phyloP scores from a whole-genome alignment of 805 yeast genomes.

The Pachysolen tannophilus region DNA sequence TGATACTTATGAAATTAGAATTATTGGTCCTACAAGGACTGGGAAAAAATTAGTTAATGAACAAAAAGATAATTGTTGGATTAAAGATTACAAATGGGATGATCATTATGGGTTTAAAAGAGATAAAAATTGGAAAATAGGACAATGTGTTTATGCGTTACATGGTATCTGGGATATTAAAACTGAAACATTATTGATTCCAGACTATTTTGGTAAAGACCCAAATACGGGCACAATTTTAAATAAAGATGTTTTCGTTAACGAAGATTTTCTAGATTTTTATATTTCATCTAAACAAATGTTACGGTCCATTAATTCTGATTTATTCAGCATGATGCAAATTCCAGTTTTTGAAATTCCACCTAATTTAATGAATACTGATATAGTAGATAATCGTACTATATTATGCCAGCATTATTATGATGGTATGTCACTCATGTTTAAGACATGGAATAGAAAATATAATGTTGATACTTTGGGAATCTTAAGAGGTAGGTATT shows the following conservation, averaged over 20 bases:
- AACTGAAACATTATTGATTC: conserved; percentile 30
- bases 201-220: conserved; percentile 42
- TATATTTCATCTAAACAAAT: conserved; percentile 41
- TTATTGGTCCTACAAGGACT: conserved; percentile 68
- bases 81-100: conserved; percentile 47
- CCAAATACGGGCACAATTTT: conserved; percentile 31
- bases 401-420: conserved; percentile 86
- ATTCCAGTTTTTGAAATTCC: conserved; percentile 78
- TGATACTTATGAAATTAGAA: conserved; percentile 60
- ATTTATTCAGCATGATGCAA: conserved; percentile 58
- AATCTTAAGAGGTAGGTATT: conserved; percentile 69
- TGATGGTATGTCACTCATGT: conserved; percentile 91
- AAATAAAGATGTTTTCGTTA: conserved; percentile 50
- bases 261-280: conserved; percentile 55
- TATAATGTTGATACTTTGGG: conserved; percentile 90
- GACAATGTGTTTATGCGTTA: conserved; percentile 74
- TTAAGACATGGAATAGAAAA: conserved; percentile 76
- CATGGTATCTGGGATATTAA: conserved; percentile 66
- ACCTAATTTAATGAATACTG: conserved; percentile 49
- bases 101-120: conserved; percentile 65
- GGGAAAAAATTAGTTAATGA: conserved; percentile 58
- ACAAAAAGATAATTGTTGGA: conserved; percentile 63
- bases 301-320: conserved; percentile 37
- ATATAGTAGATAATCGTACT: conserved; percentile 53
- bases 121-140: conserved; percentile 55